Evolutionary conservation across 2,329 filamentous ascomycete species (phyloP).

Genomic region (Diaporthe sp.): DNA sequence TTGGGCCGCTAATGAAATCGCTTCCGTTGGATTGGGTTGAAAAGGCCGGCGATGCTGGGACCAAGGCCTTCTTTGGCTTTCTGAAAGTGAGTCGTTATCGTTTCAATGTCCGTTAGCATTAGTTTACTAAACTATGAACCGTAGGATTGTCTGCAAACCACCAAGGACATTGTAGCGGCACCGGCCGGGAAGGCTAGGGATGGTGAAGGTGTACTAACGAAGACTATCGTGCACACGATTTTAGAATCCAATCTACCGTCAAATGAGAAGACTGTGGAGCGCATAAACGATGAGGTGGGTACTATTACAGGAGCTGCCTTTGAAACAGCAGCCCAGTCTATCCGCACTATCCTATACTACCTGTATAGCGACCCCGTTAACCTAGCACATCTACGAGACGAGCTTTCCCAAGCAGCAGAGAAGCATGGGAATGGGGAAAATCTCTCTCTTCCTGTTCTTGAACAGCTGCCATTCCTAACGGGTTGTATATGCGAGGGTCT

Average conservation of each 20-base stretch:
- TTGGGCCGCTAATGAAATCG: conserved; percentile 35
- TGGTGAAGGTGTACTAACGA: conserved; percentile 43
- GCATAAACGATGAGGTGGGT: conserved; percentile 50
- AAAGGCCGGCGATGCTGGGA: conserved; percentile 29
- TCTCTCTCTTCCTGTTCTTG: conserved; percentile 41
- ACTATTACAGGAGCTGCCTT: conserved; percentile 52
- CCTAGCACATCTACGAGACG: conserved; percentile 47
- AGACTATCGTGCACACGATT: conserved; percentile 35
- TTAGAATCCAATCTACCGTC: conserved; percentile 44
- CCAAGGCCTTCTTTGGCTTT: conserved; percentile 32
- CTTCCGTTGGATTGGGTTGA: conserved; percentile 36
- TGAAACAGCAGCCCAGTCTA: conserved; percentile 51
- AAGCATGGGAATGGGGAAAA: background rate
- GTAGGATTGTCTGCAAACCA: conserved; percentile 14
- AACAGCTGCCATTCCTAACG: conserved; percentile 54
- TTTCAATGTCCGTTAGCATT: background rate
- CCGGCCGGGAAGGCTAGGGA: conserved; percentile 38
- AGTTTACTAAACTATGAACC: no score
- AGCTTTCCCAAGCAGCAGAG: conserved; percentile 45
- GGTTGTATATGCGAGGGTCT: conserved; percentile 59
- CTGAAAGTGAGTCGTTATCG: conserved; percentile 11
- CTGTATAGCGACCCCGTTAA: conserved; percentile 49
- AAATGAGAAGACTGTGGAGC: conserved; percentile 48
- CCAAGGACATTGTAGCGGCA: conserved; percentile 26
- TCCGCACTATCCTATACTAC: conserved; percentile 51